These are phyloP conservation scores for Fusarium bactridioides DNA, from an alignment of 2,329 filamentous ascomycete genomes.

Conservation along the genomic window DNA sequence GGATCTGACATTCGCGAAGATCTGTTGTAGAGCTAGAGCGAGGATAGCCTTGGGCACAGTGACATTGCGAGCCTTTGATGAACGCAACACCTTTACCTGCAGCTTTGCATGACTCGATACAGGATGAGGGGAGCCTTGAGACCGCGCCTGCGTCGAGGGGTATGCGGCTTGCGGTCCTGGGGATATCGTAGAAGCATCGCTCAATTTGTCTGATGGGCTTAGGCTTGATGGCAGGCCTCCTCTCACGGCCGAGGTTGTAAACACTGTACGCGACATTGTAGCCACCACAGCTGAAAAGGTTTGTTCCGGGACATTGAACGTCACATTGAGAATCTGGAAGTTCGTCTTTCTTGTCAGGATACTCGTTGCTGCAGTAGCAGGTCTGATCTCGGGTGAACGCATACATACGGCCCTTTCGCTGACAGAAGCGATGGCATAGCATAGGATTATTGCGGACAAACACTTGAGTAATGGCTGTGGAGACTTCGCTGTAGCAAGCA, in stretches of 20 bases:
- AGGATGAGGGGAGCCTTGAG: background rate
- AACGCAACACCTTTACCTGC: background rate
- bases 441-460: background rate
- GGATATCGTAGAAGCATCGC: background rate
- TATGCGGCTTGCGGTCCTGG: background rate
- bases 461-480: accelerated
- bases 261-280: background rate
- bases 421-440: background rate
- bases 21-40: accelerated
- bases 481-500: background rate
- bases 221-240: accelerated
- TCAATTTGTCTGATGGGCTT: background rate
- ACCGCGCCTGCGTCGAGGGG: accelerated
- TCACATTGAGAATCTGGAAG: background rate
- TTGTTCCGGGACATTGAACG: background rate
- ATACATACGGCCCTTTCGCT: background rate
- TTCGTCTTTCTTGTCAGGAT: background rate
- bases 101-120: background rate
- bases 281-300: background rate
- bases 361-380: background rate
- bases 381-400: accelerated
- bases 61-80: background rate
- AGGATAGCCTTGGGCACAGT: constrained; percentile 2
- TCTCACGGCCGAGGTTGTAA: background rate
- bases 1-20: background rate